Base-by-base conservation (phyloP, 2,329 filamentous ascomycete genomes). In the Aspergillus brasiliensis region DNA sequence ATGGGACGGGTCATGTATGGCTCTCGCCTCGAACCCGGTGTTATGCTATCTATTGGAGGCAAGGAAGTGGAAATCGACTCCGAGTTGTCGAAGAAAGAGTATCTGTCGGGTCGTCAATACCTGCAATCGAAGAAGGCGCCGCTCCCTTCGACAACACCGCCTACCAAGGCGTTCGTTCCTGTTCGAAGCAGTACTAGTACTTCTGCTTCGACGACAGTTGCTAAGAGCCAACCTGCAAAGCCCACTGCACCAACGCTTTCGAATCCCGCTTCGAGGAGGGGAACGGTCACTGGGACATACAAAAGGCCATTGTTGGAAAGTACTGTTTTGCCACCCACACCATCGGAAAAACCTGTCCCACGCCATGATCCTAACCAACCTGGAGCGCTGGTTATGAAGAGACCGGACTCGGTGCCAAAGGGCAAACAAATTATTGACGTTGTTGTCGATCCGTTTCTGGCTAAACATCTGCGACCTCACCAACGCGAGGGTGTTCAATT, bases 391-490 rank as follows among this genome's bases (percentile, higher is more conserved):
- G 82, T 91, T 5, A 91, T 91, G 88, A 86, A 84, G 68, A 78
- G 86, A 28, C 87, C 86, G 2, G 76, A 71, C 21, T 73, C 76
- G 11, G 81, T 80, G 49, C 84, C 86, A 0, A 83, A 82, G 59
- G 88, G 86, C 1, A 89, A 87, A 69, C 83, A 86, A 55, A 79
- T 90, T 51, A 88, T 91, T 1, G 89, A 91, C 72, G 88, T 91
- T 1, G 88, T 91, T 0, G 81, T 91, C 3, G 89, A 91, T 71
- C 89, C 89, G 2, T 74, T 89, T 10, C 71, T 91, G 15, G 77
- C 80, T 7, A 86, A 84, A 63, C 82, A 86, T 65, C 77, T 91
- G 8, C 83, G 88, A 27, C 83, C 85, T 11, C 89, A 91, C 71
- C 89, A 91, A 69, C 82, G 86, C 13, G 85, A 88, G 68, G 89